Conservation (phyloP, 345 rosid species). For the Noccaea bulbosa region DNA sequence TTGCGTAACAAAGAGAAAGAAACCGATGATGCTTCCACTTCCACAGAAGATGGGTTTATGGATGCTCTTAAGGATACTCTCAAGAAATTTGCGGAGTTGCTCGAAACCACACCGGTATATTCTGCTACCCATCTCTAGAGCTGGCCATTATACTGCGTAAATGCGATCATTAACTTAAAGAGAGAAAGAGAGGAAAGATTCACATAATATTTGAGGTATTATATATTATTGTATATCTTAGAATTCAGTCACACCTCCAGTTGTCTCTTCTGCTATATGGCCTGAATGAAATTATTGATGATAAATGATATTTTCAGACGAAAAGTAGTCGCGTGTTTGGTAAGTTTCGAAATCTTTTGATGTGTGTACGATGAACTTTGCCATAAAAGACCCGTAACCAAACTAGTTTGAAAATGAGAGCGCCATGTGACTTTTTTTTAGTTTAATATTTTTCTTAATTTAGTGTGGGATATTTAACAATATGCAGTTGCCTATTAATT, state of each 20-base stretch:
- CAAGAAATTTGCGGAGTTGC: slow-evolving; percentile 61
- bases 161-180: not conserved
- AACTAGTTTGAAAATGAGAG: slow-evolving; percentile 12
- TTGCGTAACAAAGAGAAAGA: slow-evolving; percentile 39
- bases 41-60: slow-evolving; percentile 39
- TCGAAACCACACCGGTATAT: slow-evolving; percentile 58
- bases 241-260: slow-evolving; percentile 1
- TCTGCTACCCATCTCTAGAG: slow-evolving; percentile 43
- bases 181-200: slow-evolving; percentile 10
- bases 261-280: not conserved
- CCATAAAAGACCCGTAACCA: not conserved
- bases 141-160: not conserved
- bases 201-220: not conserved
- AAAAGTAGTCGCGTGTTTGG: not conserved
- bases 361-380: not conserved
- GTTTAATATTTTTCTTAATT: not conserved
- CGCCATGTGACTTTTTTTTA: not conserved
- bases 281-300: not conserved
- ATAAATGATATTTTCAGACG: not conserved
- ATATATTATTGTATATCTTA: slow-evolving; percentile 33
- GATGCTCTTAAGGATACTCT: slow-evolving; percentile 55
- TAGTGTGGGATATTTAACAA: not conserved
- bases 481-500: not conserved
- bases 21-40: slow-evolving; percentile 40
- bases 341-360: not conserved